Conservation (phyloP, 257 asterid genomes). For the Solanum sitiens region DNA sequence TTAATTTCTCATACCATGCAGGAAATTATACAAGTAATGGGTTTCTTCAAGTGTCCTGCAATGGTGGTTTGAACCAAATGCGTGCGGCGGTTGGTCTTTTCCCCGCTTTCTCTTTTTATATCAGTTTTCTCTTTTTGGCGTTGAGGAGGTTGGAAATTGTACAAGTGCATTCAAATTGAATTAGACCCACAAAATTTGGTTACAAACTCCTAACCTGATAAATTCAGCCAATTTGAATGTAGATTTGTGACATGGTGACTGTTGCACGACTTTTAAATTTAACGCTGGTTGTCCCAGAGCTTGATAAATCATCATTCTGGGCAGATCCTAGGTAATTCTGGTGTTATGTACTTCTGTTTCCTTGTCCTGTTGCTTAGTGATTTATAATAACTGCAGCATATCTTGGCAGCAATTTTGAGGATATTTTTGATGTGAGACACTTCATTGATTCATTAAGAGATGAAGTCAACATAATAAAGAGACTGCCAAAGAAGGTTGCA, state of each 20-base stretch:
- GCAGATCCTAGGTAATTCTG: slow-evolving; percentile 82
- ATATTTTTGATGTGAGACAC: slow-evolving; percentile 74
- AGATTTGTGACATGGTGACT: slow-evolving; percentile 98
- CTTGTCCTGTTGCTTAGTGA: not conserved
- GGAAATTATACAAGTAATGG: slow-evolving; percentile 87
- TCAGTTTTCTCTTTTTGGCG: not conserved
- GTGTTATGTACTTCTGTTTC: not conserved
- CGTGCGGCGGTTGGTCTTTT: slow-evolving; percentile 74
- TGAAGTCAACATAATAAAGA: slow-evolving; percentile 66
- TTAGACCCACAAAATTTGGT: not conserved
- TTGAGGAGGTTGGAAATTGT: not conserved
- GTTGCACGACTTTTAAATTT: slow-evolving; percentile 85
- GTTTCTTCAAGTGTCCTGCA: slow-evolving; percentile 78
- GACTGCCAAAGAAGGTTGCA: slow-evolving; percentile 66
- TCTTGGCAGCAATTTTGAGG: slow-evolving; percentile 62
- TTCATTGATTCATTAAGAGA: slow-evolving; percentile 79
- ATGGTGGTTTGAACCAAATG: slow-evolving; percentile 97
- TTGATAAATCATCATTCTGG: slow-evolving; percentile 96
- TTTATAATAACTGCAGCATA: not conserved
- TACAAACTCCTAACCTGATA: not conserved
- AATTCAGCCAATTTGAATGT: slow-evolving; percentile 9
- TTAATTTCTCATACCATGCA: slow-evolving; percentile 2
- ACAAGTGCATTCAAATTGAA: not conserved
- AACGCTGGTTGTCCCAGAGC: slow-evolving; percentile 87
- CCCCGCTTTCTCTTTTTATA: not conserved